A percentile compares a stretch with the other conserved stretches of the same genome.
phyloP scores from a whole-genome alignment of 208 protist genomes.

The Acanthamoeba lenticulata region DNA sequence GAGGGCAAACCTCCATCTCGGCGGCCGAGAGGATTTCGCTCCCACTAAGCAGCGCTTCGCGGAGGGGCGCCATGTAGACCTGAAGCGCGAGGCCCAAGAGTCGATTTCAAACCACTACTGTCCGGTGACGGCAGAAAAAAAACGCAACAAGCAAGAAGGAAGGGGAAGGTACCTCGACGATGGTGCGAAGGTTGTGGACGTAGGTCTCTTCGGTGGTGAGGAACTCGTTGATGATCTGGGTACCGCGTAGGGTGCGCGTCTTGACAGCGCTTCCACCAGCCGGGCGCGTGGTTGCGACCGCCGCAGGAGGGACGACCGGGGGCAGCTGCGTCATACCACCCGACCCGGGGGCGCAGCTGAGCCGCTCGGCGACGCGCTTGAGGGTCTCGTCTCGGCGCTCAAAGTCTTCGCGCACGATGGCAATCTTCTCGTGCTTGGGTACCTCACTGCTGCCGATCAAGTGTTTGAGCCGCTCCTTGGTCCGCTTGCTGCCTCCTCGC shows the following conservation, averaged over 20 bases:
- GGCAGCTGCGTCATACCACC: too few species aligned
- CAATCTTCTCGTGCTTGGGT: neutral
- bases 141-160: neutral
- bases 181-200: neutral
- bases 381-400: neutral
- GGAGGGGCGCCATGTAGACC: neutral
- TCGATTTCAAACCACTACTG: too few species aligned
- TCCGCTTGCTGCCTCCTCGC: neutral
- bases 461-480: neutral
- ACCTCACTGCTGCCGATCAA: neutral
- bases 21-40: neutral
- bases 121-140: neutral
- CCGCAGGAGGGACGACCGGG: too few species aligned
- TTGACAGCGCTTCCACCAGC: neutral
- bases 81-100: too few species aligned
- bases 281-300: neutral
- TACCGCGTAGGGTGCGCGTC: neutral
- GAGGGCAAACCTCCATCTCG: neutral
- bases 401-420: neutral
- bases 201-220: neutral
- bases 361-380: neutral
- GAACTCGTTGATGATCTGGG: slow-evolving; percentile 18
- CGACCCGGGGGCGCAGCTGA: neutral
- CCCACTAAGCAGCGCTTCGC: neutral
- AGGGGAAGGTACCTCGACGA: neutral